Conservation (phyloP, 805 yeast species). For the Nematodospora valgi region DNA sequence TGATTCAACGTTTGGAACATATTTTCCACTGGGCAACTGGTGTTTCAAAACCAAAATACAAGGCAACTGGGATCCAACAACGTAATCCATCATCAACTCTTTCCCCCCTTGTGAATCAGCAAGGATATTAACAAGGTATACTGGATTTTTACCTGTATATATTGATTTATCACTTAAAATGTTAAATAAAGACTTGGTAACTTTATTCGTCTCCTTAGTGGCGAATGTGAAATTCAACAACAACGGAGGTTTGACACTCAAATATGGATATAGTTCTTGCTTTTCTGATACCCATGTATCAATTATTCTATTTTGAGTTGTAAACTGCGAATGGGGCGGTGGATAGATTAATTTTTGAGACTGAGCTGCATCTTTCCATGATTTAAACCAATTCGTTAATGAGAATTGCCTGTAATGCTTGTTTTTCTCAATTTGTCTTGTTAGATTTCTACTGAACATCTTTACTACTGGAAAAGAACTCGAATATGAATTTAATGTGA, state of each 20-base stretch:
- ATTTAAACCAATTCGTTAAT: constrained; percentile 8
- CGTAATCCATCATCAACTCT: constrained; percentile 56
- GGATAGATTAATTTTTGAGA: constrained; percentile 35
- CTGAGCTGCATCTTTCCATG: constrained; percentile 8
- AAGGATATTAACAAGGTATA: constrained; percentile 69
- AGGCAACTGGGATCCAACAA: constrained; percentile 52
- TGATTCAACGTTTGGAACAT: constrained; percentile 17
- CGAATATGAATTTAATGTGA: not conserved
- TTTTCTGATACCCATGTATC: constrained; percentile 47
- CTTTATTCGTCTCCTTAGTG: constrained; percentile 56
- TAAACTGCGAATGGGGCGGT: constrained; percentile 31
- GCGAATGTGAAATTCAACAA: constrained; percentile 73
- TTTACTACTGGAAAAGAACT: not conserved
- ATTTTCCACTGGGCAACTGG: constrained; percentile 49
- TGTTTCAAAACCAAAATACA: constrained; percentile 63
- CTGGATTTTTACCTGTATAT: constrained; percentile 38
- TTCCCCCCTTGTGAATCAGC: constrained; percentile 63
- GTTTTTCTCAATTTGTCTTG: constrained; percentile 3
- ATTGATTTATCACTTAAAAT: constrained; percentile 19
- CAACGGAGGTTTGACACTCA: constrained; percentile 57
- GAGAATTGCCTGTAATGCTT: constrained; percentile 4
- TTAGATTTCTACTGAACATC: constrained; percentile 8
- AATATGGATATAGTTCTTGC: constrained; percentile 54
- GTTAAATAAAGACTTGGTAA: constrained; percentile 56
- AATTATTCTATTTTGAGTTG: constrained; percentile 38